These are phyloP conservation scores for Fusarium chuoi DNA, from an alignment of 2,329 filamentous ascomycete species.

Conservation along the genomic window DNA sequence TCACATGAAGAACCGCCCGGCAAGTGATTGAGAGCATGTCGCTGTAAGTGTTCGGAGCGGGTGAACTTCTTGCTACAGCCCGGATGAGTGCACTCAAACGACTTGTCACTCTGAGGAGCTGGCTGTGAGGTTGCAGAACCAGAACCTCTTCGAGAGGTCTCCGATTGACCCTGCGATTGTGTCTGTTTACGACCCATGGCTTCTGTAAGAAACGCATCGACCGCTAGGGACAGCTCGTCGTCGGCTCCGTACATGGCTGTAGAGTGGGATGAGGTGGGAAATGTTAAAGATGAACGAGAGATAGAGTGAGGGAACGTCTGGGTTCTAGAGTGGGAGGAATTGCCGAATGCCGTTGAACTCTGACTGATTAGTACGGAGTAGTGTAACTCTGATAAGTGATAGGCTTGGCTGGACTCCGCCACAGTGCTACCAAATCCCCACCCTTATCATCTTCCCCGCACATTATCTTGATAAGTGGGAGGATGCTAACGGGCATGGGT, in stretches of 20 bases:
- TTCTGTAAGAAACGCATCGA: conserved; percentile 10
- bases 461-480: conserved; percentile 11
- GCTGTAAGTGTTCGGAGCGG: conserved; percentile 66
- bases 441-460: conserved; percentile 10
- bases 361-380: background rate
- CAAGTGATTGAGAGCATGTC: conserved; percentile 68
- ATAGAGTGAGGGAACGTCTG: background rate
- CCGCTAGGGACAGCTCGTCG: conserved; percentile 12
- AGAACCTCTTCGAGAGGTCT: background rate
- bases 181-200: conserved; percentile 7
- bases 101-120: conserved; percentile 23
- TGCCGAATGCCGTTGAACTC: background rate
- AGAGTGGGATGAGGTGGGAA: conserved; percentile 17
- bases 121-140: conserved; percentile 2
- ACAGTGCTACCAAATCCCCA: background rate
- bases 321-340: conserved; percentile 11
- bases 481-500: background rate
- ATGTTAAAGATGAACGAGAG: conserved; percentile 5
- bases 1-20: conserved; percentile 64
- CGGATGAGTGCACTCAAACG: conserved; percentile 53
- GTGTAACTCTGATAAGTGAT: conserved; percentile 2
- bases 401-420: background rate
- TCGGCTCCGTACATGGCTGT: conserved; percentile 8
- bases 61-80: conserved; percentile 65
- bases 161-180: background rate